phyloP scores from a whole-genome alignment of 768 basidiomycete genomes.

The Lactarius evosmus region DNA sequence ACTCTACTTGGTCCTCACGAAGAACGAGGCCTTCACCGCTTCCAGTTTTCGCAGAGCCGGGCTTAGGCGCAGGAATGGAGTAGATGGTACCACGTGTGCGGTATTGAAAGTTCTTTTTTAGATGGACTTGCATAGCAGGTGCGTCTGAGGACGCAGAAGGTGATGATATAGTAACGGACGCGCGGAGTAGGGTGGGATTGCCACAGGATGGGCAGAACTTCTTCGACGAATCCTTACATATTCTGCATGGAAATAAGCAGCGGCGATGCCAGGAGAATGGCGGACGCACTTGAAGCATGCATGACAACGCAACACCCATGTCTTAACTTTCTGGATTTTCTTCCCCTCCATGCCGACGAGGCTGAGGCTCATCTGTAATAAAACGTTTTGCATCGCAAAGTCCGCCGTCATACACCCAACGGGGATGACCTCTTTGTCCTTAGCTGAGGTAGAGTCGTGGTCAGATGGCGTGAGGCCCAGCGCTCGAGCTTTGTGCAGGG shows the following conservation, averaged over 20 bases:
- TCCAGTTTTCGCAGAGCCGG: constrained; percentile 82
- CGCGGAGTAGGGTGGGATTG: constrained; percentile 83
- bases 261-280: background rate
- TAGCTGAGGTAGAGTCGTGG: constrained; percentile 35
- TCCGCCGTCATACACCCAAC: constrained; percentile 97
- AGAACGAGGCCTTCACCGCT: constrained; percentile 80
- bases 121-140: constrained; percentile 80
- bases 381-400: constrained; percentile 98
- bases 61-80: constrained; percentile 86
- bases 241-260: constrained; percentile 45
- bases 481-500: constrained; percentile 80
- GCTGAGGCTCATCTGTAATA: constrained; percentile 90
- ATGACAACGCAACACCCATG: constrained; percentile 94
- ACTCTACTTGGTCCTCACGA: constrained; percentile 90
- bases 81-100: constrained; percentile 87
- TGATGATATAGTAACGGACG: constrained; percentile 81
- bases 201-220: constrained; percentile 99
- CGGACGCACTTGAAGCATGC: constrained; percentile 94
- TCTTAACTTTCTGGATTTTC: constrained; percentile 86
- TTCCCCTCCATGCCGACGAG: constrained; percentile 89
- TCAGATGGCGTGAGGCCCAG: constrained; percentile 72
- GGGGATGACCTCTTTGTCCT: constrained; percentile 45
- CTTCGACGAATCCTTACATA: constrained; percentile 92
- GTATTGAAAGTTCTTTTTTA: constrained; percentile 96
- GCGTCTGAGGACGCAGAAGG: constrained; percentile 57